Conservation (phyloP, 345 rosid genomes). For the Salix dunnii region DNA sequence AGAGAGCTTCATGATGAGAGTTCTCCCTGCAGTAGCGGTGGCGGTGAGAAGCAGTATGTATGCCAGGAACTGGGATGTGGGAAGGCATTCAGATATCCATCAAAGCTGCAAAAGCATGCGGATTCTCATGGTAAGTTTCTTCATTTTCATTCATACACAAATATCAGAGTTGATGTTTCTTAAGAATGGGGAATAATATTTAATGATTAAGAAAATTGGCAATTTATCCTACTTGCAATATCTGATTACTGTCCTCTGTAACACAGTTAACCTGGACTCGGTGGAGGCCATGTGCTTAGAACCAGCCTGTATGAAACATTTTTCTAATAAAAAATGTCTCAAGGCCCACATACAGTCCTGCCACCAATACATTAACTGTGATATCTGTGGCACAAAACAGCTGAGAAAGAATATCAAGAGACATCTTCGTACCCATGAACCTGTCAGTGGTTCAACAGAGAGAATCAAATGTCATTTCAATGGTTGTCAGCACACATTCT, state of each 20-base stretch:
- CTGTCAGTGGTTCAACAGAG: slow-evolving; percentile 20
- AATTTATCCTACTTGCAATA: neutral
- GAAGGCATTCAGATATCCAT: slow-evolving; percentile 61
- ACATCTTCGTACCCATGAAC: slow-evolving; percentile 62
- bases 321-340: slow-evolving; percentile 65
- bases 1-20: slow-evolving; percentile 42
- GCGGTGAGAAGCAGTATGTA: slow-evolving; percentile 34
- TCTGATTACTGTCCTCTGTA: slow-evolving; percentile 12
- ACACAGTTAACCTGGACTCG: slow-evolving; percentile 63
- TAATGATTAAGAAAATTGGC: neutral
- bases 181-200: neutral
- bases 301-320: slow-evolving; percentile 65
- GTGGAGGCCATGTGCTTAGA: slow-evolving; percentile 80
- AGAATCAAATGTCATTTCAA: slow-evolving; percentile 51
- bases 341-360: slow-evolving; percentile 56
- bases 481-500: slow-evolving; percentile 60
- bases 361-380: slow-evolving; percentile 59
- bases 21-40: slow-evolving; percentile 10
- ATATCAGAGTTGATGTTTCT: neutral
- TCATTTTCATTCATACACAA: neutral
- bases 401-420: slow-evolving; percentile 74
- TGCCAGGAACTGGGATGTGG: slow-evolving; percentile 81
- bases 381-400: slow-evolving; percentile 60
- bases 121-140: slow-evolving; percentile 63
- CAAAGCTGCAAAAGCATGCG: slow-evolving; percentile 60